Base-by-base conservation (phyloP, 768 basidiomycete genomes). In the Boletus patriciae region DNA sequence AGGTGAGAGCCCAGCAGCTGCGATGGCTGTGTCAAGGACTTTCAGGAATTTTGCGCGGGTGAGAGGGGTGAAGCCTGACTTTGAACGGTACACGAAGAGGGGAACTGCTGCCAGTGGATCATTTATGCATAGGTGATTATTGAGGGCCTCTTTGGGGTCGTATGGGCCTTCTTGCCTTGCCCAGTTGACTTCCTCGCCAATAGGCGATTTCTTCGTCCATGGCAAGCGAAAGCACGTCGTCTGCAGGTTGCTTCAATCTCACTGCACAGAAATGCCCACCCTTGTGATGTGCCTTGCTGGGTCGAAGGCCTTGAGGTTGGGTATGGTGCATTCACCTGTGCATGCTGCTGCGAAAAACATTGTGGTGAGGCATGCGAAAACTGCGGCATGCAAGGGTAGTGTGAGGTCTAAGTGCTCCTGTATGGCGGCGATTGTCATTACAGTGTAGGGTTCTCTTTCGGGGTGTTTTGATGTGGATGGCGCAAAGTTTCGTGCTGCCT, bases 1-100 rank as follows among this genome's bases (percentile, higher is more conserved):
- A 0, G 21, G 36, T 4, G 19, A 8, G 2, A 16, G 34, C 9
- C 21, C 34, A 1, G 36, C 47, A 0, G 21, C 16, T 0, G 1
- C 7, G 2, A 37, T 9, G 3, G 34, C 23, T 2, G 13, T 6
- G 2, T 34, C 15, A 13, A 34, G 34, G 7, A n/a, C 18, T 7
- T 38, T 38, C 2, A 38, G 9, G 37, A n/a, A 38, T 6, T 38
- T 38, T 1, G 36, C 15, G 4, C 15, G 36, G 1, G 36, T 36
- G 13, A 36, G 36, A 3, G 36, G 36, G 15, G 5, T 6, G 6
- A 15, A 16, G 4, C 36, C 36, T 6, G 13, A 15, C 16, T 15
- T 36, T 31, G 12, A 16, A 16, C 15, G 34, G 4, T 38, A 38
- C 2, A 18, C 18, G 18, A 38, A 38, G 4, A 38, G 2, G 37